Evolutionary conservation across 345 rosid species (phyloP), one percentile per base, ranked within the genome.

Genomic region (Isatis tinctoria): DNA sequence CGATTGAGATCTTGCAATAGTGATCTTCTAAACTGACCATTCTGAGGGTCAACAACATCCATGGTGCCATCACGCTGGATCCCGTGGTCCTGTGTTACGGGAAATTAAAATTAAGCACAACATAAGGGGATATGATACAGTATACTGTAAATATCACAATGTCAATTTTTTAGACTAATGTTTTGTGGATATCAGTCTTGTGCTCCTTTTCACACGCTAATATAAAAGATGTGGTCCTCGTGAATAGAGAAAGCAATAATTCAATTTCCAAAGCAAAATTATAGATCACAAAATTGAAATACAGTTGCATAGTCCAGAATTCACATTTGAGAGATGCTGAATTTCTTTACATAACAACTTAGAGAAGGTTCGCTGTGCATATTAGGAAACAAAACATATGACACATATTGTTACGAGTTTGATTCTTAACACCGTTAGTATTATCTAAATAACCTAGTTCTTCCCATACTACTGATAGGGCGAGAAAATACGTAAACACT

Each of bases 1-100:
- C 96, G 85, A 60, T 89, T 89, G 72, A 94, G 85, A 53, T 89
- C 97, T 64, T 87, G 96, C 62, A 86, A 82, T 74, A 94, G 78
- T 64, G 96, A 87, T 75, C 97, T 87, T 68, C 24, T 81, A 75
- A 84, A 83, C 9, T 77, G 80, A 65, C 83, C 93, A 18, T 82
- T 60, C 76, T 78, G 87, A 33, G 85, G 79, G 63, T 91, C 91
- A 57, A 41, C 77, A 57, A 68, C 33, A 43, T 91, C 96, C 72
- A 79, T 88, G 78, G 59, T 80, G 48, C 89, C 90, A 66, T 90
- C 96, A 49, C 82, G 90, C 74, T 82, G 79, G 59, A 91, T 85
- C 43, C 98, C 96, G 57, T 88, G 97, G 81, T 85, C 92, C 97
- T 88, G 80, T 68, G 78, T 33, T 16, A 33, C 7, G 4, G 22